Percentiles rank a stretch among this genome's conserved stretches.
Conservation (phyloP, 495 filamentous ascomycete genomes). For the Penicillium waksmanii region DNA sequence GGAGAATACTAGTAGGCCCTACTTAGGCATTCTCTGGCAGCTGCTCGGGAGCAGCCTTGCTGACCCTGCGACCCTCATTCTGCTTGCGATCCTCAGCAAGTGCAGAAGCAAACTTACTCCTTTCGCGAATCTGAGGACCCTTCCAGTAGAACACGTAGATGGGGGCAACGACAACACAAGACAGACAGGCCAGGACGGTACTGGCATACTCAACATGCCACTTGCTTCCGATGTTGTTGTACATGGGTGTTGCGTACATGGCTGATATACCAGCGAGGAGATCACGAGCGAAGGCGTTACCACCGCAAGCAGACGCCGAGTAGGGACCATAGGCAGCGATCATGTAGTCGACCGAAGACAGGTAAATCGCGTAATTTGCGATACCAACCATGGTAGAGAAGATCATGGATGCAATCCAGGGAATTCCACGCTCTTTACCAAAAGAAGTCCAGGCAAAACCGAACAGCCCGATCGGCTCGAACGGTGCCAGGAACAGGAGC, state of each 20-base stretch:
- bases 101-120: conserved; percentile 50
- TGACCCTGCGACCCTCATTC: conserved; percentile 36
- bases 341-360: conserved; percentile 82
- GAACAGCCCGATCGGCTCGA: conserved; percentile 66
- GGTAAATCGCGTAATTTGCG: conserved; percentile 70
- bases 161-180: conserved; percentile 46
- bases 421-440: conserved; percentile 52
- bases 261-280: conserved; percentile 50
- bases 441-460: conserved; percentile 67
- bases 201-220: conserved; percentile 46
- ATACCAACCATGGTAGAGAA: conserved; percentile 62
- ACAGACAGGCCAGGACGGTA: conserved; percentile 49
- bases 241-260: conserved; percentile 49
- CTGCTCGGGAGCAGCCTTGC: conserved; percentile 16
- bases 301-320: conserved; percentile 74
- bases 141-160: conserved; percentile 58
- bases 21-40: not conserved
- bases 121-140: conserved; percentile 46
- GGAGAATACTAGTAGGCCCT: too few relatives aligned
- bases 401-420: conserved; percentile 66
- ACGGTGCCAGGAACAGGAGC: conserved; percentile 62
- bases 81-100: conserved; percentile 32
- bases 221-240: conserved; percentile 41
- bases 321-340: conserved; percentile 75
- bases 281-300: conserved; percentile 58